Evolutionary conservation across 2,329 filamentous ascomycete species (phyloP).

Genomic region (Stachybotrys chlorohalonatus): DNA sequence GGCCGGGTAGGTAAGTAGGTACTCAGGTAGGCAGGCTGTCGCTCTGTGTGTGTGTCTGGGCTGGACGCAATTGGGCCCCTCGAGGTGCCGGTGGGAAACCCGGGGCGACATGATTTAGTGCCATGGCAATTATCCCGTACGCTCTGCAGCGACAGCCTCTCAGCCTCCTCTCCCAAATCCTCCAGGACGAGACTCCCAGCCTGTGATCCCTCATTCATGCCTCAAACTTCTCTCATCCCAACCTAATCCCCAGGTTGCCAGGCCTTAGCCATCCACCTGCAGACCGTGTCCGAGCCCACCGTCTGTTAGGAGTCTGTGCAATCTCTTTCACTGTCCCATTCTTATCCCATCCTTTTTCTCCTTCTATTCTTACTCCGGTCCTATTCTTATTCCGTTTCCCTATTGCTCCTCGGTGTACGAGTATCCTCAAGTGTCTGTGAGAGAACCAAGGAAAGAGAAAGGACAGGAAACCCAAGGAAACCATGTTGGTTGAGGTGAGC

Average conservation of each 20-base stretch:
- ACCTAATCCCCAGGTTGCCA: neutral
- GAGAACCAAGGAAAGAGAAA: conserved; percentile 5
- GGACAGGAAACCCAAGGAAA: conserved; percentile 2
- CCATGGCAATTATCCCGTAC: too few relatives aligned
- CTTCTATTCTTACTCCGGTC: neutral
- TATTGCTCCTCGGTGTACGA: neutral
- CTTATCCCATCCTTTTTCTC: neutral
- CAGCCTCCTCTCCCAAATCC: neutral
- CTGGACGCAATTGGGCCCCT: too few relatives aligned
- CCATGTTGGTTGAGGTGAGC: conserved; percentile 23
- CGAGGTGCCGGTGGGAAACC: too few relatives aligned
- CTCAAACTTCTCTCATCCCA: neutral
- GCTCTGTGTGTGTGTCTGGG: neutral
- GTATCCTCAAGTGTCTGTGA: neutral
- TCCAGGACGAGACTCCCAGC: neutral
- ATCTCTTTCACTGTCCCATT: neutral
- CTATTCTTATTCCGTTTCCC: too few relatives aligned
- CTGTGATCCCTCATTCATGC: neutral
- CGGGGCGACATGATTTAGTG: neutral
- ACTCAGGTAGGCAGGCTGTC: neutral
- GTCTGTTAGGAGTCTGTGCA: neutral
- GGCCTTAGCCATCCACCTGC: neutral
- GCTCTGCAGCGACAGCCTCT: neutral
- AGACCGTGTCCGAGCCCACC: neutral
- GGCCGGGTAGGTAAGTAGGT: neutral